These are phyloP conservation scores for Hyphodiscus sp. DNA, from an alignment of 2,329 filamentous ascomycete genomes.

Conservation along the genomic window DNA sequence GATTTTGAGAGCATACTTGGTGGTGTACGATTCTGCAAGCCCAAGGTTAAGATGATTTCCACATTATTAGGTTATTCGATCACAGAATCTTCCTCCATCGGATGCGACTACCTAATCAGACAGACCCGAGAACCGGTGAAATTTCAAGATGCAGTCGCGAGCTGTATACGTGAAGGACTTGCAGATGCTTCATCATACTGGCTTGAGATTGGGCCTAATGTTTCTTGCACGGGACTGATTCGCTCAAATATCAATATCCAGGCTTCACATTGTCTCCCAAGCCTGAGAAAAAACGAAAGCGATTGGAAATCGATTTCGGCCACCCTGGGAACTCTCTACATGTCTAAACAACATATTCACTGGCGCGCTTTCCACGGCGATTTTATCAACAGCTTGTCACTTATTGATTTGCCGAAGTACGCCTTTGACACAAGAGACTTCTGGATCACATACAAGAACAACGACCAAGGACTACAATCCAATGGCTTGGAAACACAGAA, in stretches of 20 bases:
- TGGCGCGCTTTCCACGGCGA: constrained; percentile 35
- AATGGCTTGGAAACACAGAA: not conserved
- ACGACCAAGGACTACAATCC: constrained; percentile 34
- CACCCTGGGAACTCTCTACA: constrained; percentile 41
- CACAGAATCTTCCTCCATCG: constrained; percentile 46
- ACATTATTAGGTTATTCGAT: constrained; percentile 57
- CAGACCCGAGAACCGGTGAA: constrained; percentile 63
- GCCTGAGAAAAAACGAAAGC: constrained; percentile 44
- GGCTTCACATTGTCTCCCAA: not conserved
- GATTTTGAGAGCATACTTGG: constrained; percentile 48
- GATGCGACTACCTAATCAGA: constrained; percentile 54
- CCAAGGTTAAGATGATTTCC: constrained; percentile 56
- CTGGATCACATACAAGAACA: constrained; percentile 17
- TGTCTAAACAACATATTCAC: constrained; percentile 33
- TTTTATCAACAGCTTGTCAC: constrained; percentile 44
- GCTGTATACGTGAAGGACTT: constrained; percentile 10
- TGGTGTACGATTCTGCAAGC: constrained; percentile 46
- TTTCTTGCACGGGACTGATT: constrained; percentile 5
- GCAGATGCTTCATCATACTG: not conserved
- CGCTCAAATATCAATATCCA: not conserved
- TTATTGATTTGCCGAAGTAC: constrained; percentile 53
- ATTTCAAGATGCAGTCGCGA: constrained; percentile 55
- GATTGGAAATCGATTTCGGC: constrained; percentile 47
- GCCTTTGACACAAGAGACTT: constrained; percentile 57
- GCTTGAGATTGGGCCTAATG: not conserved